These are phyloP conservation scores for Agastache rugosa DNA, from an alignment of 257 asterid species.

Conservation along the genomic window DNA sequence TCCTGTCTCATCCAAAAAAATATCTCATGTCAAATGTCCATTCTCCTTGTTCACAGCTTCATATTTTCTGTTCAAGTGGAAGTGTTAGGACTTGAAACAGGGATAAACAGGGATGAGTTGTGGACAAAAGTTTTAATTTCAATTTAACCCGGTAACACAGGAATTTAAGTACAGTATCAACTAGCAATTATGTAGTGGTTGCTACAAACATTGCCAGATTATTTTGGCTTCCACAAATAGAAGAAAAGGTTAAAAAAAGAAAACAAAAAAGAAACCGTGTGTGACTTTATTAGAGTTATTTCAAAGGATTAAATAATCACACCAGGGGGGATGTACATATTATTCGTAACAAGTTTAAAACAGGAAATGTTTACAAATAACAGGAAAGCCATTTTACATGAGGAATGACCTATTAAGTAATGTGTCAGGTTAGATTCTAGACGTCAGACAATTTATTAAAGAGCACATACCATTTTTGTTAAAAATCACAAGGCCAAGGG, in stretches of 20 bases:
- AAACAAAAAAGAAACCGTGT: neutral
- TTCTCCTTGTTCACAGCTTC: constrained; percentile 16
- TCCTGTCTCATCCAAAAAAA: constrained; percentile 57
- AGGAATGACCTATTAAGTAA: neutral
- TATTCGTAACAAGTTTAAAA: neutral
- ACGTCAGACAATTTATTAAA: neutral
- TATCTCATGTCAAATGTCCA: constrained; percentile 19
- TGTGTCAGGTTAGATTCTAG: neutral
- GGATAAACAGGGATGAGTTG: neutral
- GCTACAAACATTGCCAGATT: neutral
- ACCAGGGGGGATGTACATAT: neutral
- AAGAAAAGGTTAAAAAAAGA: neutral
- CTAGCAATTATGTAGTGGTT: constrained; percentile 9
- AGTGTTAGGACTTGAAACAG: neutral
- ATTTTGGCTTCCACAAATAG: constrained; percentile 1
- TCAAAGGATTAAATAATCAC: neutral
- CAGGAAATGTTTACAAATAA: constrained; percentile 1
- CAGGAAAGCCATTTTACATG: neutral
- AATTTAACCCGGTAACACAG: neutral
- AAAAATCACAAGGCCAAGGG: neutral
- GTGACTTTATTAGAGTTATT: constrained; percentile 4
- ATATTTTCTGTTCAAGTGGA: neutral
- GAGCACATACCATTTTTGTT: neutral
- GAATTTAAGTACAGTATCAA: neutral
- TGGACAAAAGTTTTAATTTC: neutral